Evolutionary conservation across 257 asterid genomes (phyloP).

Genomic region (Solanum lycopersicoides): DNA sequence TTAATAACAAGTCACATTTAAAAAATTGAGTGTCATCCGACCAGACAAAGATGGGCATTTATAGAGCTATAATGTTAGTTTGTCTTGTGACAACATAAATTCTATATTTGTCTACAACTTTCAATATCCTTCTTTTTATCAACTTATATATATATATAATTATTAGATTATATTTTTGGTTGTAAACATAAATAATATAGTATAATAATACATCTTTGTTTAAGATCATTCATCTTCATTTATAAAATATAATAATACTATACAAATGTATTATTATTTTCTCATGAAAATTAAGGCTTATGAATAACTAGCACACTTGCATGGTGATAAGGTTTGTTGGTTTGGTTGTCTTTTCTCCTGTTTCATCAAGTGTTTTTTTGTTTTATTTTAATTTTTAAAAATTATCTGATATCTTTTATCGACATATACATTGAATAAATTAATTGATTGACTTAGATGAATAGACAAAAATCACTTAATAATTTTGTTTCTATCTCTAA

Average conservation of each 20-base stretch:
- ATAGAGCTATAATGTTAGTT: neutral
- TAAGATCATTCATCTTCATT: neutral
- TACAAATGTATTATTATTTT: neutral
- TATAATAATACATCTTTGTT: neutral
- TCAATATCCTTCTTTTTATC: too few relatives aligned
- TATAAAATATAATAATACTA: neutral
- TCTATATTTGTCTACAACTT: neutral
- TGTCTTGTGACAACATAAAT: neutral
- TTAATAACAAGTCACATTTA: neutral
- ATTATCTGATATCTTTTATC: neutral
- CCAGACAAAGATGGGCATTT: neutral
- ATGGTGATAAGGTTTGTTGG: neutral
- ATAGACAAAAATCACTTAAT: neutral
- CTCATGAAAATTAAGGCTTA: neutral
- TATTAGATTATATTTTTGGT: neutral
- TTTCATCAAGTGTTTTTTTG: neutral
- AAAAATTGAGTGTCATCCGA: neutral
- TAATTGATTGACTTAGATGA: neutral
- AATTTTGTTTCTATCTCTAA: neutral
- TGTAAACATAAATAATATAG: neutral
- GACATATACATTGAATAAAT: neutral
- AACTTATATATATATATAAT: neutral
- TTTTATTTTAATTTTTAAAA: neutral
- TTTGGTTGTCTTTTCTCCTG: neutral
- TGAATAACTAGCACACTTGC: neutral